phyloP scores from a whole-genome alignment of 768 basidiomycete genomes.

The Suillus decipiens region DNA sequence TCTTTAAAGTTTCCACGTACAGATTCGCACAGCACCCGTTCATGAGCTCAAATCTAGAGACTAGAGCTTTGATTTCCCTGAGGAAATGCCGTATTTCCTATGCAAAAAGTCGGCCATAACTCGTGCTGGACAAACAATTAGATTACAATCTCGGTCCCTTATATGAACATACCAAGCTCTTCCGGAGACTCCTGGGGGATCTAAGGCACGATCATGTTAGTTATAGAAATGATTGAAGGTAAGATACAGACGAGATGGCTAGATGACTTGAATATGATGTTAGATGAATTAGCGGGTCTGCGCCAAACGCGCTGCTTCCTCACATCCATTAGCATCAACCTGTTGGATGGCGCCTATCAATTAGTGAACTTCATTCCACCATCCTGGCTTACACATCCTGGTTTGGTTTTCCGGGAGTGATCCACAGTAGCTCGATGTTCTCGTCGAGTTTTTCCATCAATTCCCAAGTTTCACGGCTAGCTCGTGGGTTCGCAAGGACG shows the following conservation, averaged over 20 bases:
- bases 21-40: not conserved
- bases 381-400: slow-evolving; percentile 7
- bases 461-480: slow-evolving; percentile 28
- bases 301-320: slow-evolving; percentile 28
- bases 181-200: slow-evolving; percentile 31
- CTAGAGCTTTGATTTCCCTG: not conserved
- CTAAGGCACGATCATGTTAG: slow-evolving; percentile 13
- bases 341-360: slow-evolving; percentile 8
- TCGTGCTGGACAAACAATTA: not conserved
- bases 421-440: slow-evolving; percentile 30
- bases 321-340: slow-evolving; percentile 15
- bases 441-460: slow-evolving; percentile 29
- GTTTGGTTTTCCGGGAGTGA: slow-evolving; percentile 23
- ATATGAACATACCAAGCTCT: slow-evolving; percentile 26
- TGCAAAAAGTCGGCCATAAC: slow-evolving; percentile 1
- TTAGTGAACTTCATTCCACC: not conserved
- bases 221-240: not conserved
- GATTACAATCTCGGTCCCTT: not conserved
- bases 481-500: slow-evolving; percentile 50
- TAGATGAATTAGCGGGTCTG: slow-evolving; percentile 30
- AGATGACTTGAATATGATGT: slow-evolving; percentile 26
- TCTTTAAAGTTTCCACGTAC: not conserved
- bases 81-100: not conserved
- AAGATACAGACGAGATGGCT: slow-evolving; percentile 29
- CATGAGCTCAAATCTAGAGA: not conserved